Base-by-base conservation (phyloP, 148 eudicot genomes). In the Vaccinium corymbosum region DNA sequence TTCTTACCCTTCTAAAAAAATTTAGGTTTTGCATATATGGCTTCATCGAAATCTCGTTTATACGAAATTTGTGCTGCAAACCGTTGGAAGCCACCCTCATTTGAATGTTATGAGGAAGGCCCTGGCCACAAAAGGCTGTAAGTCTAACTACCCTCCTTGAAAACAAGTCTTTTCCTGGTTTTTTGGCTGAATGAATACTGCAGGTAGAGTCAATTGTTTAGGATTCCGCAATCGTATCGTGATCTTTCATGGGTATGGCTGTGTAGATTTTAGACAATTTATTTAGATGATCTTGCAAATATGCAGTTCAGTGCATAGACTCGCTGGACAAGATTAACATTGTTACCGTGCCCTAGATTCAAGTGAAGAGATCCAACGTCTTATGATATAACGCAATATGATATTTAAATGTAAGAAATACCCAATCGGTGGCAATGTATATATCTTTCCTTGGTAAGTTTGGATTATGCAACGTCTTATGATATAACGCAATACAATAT, bases 51-150 rank as follows among this genome's bases (percentile, higher is more conserved):
- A 66, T 48, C 83, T 15, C 57, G 50, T 16, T 49, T 81, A 7
- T 15, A 81, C 10, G 76, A 81, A 10, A 25, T 81, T 53, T 81
- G 76, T 27, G 76, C 57, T 22, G 56, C 83, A 6, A 81, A 81
- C 42, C n/a, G 49, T 27, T 66, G 83, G 83, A 19, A 66, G 16
- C 75, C 29, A 49, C 76, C 59, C 22, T 8, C 14, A 1, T 81
- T 64, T 27, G 83, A 64, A 48, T 64, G 83, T 48, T 81, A 10
- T 49, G 83, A 81, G 57, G 32, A 81, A 64, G 76, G 76, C 14
- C 83, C 55, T 9, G 2, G 7, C 46, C 76, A 66, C 22, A 66
- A 2, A 20, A 81, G 17, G 53, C 11, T 66, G 83, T 66, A 32
- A 81, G 83, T 81, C 42, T 14, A 22, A 66, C 71, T 64, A 64